phyloP scores from a whole-genome alignment of 495 filamentous ascomycete genomes.

The Daldinia grandis region DNA sequence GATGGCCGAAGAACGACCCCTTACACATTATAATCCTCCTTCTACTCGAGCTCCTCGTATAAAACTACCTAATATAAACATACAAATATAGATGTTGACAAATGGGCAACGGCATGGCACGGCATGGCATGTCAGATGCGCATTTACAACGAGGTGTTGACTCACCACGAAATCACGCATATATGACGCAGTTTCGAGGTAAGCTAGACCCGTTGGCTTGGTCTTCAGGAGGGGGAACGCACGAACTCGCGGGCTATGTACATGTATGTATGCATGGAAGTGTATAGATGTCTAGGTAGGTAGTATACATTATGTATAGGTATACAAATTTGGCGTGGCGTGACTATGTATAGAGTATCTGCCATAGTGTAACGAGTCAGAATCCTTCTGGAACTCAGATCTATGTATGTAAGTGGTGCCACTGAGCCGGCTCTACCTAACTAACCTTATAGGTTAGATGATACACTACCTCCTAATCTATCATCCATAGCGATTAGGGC shows the following conservation, averaged over 20 bases:
- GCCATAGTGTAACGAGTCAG: constrained; percentile 15
- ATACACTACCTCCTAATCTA: too few species aligned
- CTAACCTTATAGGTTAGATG: too few species aligned
- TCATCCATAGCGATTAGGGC: neutral
- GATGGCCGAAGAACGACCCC: neutral
- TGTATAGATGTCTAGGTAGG: neutral
- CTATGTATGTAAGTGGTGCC: neutral
- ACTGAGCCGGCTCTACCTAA: constrained; percentile 5
- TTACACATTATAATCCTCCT: neutral
- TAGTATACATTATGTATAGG: neutral
- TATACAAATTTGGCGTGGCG: neutral
- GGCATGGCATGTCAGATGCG: constrained; percentile 22
- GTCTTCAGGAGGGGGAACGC: neutral
- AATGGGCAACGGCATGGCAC: neutral
- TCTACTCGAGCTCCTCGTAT: neutral
- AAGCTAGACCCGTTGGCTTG: constrained; percentile 13
- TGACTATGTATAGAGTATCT: neutral
- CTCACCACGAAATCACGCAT: constrained; percentile 21
- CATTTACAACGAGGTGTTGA: constrained; percentile 10
- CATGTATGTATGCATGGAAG: neutral
- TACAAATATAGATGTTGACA: constrained; percentile 3
- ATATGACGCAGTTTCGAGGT: constrained; percentile 31
- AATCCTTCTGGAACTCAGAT: constrained; percentile 24
- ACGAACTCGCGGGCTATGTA: constrained; percentile 5
- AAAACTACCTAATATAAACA: neutral